Base-by-base conservation (phyloP, 306 rosid species). In the Trichosanthes truncata region DNA sequence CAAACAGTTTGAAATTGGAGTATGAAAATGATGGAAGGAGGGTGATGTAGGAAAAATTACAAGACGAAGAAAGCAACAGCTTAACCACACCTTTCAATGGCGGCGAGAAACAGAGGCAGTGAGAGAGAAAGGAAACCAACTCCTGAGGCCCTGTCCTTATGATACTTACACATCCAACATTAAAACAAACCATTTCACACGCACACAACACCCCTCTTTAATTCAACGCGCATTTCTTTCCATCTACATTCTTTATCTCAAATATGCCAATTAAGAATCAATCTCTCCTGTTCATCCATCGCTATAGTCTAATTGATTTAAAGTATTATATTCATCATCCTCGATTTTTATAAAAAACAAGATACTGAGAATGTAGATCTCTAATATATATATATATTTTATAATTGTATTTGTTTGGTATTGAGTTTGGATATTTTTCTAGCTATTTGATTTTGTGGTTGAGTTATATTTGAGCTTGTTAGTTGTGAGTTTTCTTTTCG, bases 41-140 rank as follows among this genome's bases (percentile, higher is more conserved):
- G 56, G 26, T 0, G 60, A 49, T 48, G 78, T 46, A 46, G 56
- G 77, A 23, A 10, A 71, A 48, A 23, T 41, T 71, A 72, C 23
- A 69, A 23, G 76, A 10, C 10, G 20, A 43, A 71, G 76, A 73
- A 73, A 73, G 78, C 78, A 46, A 73, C 78, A 26, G 25, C 43
- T 8, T 73, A 73, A 73, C 77, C 57, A 25, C 77, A 31, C 36
- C 5, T 48, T 48, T 73, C 25, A 73, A 48, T 73, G 78, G 78
- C 78, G 78, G 78, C 77, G 23, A 73, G 41, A 4, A 43, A 71
- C 75, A 69, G n/a, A 67, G 73, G 6, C 31, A 67, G 9, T 68
- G 75, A 73, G 23, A 73, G 15, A 48, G 59, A 73, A 25, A 73
- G 46, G 0, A 48, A 17, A 46, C 77, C 77, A 73, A 73, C 77